Conservation (phyloP, 2,329 filamentous ascomycete genomes). For the Neopestalotiopsis rosae region DNA sequence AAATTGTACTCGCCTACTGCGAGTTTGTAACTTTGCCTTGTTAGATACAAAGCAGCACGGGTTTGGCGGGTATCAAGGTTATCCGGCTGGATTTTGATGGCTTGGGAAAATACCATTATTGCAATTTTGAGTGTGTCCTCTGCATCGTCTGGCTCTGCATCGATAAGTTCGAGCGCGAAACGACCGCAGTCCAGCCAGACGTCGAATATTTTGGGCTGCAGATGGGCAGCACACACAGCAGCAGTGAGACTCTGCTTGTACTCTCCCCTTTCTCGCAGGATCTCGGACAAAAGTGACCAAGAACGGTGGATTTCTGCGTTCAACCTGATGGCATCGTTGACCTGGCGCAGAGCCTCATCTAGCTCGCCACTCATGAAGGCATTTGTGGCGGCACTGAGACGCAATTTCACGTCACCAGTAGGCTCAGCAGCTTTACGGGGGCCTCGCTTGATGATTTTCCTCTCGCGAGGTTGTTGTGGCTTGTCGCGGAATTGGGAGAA, state of each 20-base stretch:
- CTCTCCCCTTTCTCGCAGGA: constrained; percentile 65
- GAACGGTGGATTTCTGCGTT: constrained; percentile 71
- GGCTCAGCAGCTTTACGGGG: constrained; percentile 69
- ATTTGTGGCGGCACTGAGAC: constrained; percentile 70
- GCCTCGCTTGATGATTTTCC: constrained; percentile 40
- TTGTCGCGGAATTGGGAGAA: constrained; percentile 13
- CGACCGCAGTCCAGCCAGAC: constrained; percentile 66
- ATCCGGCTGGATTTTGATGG: constrained; percentile 61
- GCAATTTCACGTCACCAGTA: constrained; percentile 72
- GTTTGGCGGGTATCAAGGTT: constrained; percentile 64
- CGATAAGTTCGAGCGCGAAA: constrained; percentile 57
- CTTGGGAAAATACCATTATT: constrained; percentile 63
- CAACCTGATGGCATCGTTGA: constrained; percentile 69
- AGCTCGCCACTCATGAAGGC: constrained; percentile 69
- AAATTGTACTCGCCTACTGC: constrained; percentile 63
- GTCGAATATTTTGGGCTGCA: constrained; percentile 63
- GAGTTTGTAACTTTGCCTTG: constrained; percentile 46
- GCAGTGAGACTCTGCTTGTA: constrained; percentile 62
- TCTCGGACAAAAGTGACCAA: constrained; percentile 66
- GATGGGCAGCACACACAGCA: constrained; percentile 65
- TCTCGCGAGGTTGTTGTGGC: constrained; percentile 3
- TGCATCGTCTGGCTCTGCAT: constrained; percentile 50
- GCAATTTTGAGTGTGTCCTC: constrained; percentile 57
- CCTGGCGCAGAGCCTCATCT: constrained; percentile 61
- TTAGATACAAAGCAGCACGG: constrained; percentile 63